A percentile compares a stretch with the other conserved stretches of the same genome.
Conservation (phyloP, 2,329 filamentous ascomycete species). For the Calonectria pteridis region DNA sequence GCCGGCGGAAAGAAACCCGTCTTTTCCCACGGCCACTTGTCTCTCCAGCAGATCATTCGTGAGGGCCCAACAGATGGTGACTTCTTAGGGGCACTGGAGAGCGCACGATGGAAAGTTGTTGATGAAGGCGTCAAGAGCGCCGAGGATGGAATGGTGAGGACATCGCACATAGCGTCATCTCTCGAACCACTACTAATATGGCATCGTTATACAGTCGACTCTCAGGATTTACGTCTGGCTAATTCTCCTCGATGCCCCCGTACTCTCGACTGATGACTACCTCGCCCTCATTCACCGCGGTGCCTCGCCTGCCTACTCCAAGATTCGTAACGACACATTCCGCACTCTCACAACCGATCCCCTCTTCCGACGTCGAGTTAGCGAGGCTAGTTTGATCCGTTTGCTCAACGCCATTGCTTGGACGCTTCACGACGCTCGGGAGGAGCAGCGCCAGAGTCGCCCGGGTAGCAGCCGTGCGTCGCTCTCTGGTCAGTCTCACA, state of each 20-base stretch:
- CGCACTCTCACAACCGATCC: slow-evolving; percentile 96
- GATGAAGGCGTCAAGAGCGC: slow-evolving; percentile 83
- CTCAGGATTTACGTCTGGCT: slow-evolving; percentile 97
- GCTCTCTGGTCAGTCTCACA: slow-evolving; percentile 52
- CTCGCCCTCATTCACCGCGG: slow-evolving; percentile 92
- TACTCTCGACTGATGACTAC: slow-evolving; percentile 89
- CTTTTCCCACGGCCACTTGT: slow-evolving; percentile 67
- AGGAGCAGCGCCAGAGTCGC: slow-evolving; percentile 58
- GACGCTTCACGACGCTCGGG: slow-evolving; percentile 85
- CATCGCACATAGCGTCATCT: neutral
- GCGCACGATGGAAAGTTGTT: slow-evolving; percentile 78
- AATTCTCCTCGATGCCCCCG: slow-evolving; percentile 88
- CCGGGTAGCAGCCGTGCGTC: slow-evolving; percentile 54
- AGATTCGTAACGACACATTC: slow-evolving; percentile 99
- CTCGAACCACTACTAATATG: neutral
- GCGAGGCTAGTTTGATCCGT: slow-evolving; percentile 93
- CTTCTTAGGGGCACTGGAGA: slow-evolving; percentile 74
- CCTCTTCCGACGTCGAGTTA: slow-evolving; percentile 95
- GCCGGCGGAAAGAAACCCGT: slow-evolving; percentile 57
- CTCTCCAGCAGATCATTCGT: slow-evolving; percentile 81
- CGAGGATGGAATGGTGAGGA: slow-evolving; percentile 81
- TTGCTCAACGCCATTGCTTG: slow-evolving; percentile 95
- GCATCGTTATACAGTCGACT: slow-evolving; percentile 73
- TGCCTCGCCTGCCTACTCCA: slow-evolving; percentile 93
- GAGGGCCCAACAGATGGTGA: slow-evolving; percentile 84